Percentiles rank a stretch among this genome's conserved stretches.
phyloP scores from a whole-genome alignment of 2,329 filamentous ascomycete species.

The Massarina eburnea region DNA sequence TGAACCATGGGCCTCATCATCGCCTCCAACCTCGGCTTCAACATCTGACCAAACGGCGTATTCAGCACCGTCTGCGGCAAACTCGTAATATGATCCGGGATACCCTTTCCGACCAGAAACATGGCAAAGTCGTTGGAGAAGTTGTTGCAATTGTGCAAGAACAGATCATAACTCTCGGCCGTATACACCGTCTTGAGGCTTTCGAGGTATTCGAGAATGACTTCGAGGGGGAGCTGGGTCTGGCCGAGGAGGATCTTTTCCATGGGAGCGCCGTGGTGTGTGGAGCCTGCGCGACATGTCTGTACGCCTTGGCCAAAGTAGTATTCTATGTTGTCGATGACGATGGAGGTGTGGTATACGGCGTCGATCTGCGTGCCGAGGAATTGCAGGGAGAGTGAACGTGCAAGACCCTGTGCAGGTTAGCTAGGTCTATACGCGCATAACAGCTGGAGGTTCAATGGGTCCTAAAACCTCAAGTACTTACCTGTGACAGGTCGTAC shows the following conservation, averaged over 20 bases:
- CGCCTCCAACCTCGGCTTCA: constrained; percentile 72
- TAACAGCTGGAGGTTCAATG: not conserved
- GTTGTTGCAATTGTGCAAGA: constrained; percentile 94
- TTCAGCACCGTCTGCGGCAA: constrained; percentile 83
- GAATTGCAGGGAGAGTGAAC: constrained; percentile 57
- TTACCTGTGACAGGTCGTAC: constrained; percentile 53
- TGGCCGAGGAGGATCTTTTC: constrained; percentile 72
- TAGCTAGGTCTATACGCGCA: constrained; percentile 1
- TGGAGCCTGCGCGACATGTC: constrained; percentile 75
- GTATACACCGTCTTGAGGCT: constrained; percentile 83
- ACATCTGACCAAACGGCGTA: constrained; percentile 85
- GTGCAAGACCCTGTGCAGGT: constrained; percentile 54
- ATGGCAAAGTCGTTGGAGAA: constrained; percentile 91
- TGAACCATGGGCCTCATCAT: constrained; percentile 66
- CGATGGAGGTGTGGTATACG: constrained; percentile 91
- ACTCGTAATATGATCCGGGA: constrained; percentile 81
- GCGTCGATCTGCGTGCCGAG: constrained; percentile 79
- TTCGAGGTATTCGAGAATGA: constrained; percentile 84
- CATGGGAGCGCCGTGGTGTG: constrained; percentile 84
- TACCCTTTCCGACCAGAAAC: constrained; percentile 85
- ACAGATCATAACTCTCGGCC: constrained; percentile 80
- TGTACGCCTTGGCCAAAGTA: constrained; percentile 88
- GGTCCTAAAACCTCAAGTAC: too few relatives aligned
- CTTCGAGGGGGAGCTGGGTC: constrained; percentile 76
- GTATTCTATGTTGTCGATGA: constrained; percentile 83